Evolutionary conservation across 176 grass and related monocot species (phyloP).

Genomic region (Tillandsia leiboldiana): DNA sequence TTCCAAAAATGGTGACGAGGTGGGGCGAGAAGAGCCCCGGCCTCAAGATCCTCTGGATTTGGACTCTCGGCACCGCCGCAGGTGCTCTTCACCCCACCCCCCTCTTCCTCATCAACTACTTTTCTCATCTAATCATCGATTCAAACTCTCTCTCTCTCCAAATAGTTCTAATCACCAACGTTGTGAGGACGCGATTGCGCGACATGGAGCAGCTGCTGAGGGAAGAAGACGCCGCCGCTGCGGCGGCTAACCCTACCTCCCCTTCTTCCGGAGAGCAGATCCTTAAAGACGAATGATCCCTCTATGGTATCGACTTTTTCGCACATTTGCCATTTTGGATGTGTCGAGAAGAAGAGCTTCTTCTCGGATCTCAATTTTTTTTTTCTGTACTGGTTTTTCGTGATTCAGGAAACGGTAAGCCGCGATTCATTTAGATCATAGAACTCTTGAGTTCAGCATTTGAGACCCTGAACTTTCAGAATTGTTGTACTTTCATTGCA

Average conservation of each 20-base stretch:
- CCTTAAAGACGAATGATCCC: conserved; percentile 42
- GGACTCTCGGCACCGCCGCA: conserved; percentile 69
- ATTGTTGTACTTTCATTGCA: too few species aligned
- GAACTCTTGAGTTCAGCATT: too few species aligned
- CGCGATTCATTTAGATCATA: too few species aligned
- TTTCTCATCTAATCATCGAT: not conserved
- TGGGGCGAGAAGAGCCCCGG: conserved; percentile 91
- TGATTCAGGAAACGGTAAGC: too few species aligned
- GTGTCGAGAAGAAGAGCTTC: too few species aligned
- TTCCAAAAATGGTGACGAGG: conserved; percentile 52
- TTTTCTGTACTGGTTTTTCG: too few species aligned
- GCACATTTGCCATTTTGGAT: too few species aligned
- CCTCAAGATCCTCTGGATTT: conserved; percentile 92
- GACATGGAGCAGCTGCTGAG: conserved; percentile 60
- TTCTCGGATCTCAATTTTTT: too few species aligned
- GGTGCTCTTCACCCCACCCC: conserved; percentile 17
- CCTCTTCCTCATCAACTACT: not conserved
- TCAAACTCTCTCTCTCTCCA: conserved; percentile 1
- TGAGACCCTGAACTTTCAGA: too few species aligned
- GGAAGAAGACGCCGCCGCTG: conserved; percentile 37
- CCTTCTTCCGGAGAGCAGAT: conserved; percentile 25
- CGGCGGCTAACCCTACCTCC: not conserved
- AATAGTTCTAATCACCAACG: conserved; percentile 49
- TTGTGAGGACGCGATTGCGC: conserved; percentile 52
- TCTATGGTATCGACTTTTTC: not conserved